Evolutionary conservation across 1,284 basidiomycete species (phyloP), one percentile per base, ranked within the genome.

Genomic region (Irpex sp.): DNA sequence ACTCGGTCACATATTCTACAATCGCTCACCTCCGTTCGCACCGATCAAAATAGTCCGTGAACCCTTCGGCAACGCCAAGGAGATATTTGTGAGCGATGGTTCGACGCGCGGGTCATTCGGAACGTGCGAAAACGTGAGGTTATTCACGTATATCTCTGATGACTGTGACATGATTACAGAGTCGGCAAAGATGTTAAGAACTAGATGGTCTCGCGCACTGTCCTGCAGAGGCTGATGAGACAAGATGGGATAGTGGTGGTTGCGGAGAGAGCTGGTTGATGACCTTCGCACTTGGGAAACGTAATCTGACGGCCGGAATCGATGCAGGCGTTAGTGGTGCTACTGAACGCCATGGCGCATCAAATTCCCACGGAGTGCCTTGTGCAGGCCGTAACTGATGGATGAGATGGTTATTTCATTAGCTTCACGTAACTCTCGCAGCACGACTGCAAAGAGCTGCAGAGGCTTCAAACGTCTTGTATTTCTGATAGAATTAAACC

Each of bases 31-130:
- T 75, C 95, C 94, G 73, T 97, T 97, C n/a, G 94, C 93, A 59
- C 95, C 95, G 37, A 96, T 80, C 38, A 97, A 77, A 64, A 97
- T 83, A 57, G 93, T 94, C 56, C 95, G 82, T 6, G 91, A 91
- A 0, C 92, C 94, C 37, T 77, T 81, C 2, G 87, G 84, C 2
- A 97, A 83, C 65, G 81, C 71, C 52, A 97, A 77, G 67, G 82
- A 81, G 65, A 96, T 80, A 70, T 88, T 77, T n/a, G 79, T 71
- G 58, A 98, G 83, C 1, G 91, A 82, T 4, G 84, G 80, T 36
- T 61, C 51, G 15, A 63, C 62, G 13, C 31, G 47, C 5, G 74
- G 70, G 5, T 67, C 58, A 19, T 61, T 71, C 11, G 77, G 69
- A 17, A 74, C 74, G 71, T 93, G 92, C 17, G 77, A 68, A 74